Base-by-base conservation (phyloP, 345 rosid species). In the Gossypium thurberi region DNA sequence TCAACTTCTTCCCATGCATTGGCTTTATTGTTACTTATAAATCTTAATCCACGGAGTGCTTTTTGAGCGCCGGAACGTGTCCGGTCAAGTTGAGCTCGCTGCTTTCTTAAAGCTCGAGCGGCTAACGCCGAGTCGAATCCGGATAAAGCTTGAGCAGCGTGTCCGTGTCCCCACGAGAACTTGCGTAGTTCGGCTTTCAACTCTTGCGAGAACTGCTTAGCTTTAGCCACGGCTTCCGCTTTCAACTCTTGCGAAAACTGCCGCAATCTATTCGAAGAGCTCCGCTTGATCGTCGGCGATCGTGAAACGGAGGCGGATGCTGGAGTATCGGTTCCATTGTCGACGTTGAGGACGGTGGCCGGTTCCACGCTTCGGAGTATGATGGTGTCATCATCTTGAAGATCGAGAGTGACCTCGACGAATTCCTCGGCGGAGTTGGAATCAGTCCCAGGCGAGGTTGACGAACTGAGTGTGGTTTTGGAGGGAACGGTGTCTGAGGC, bases 291-390 rank as follows among this genome's bases (percentile, higher is more conserved):
- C 50, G 84, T 79, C 78, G 98, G 87, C n/a, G 99, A 94, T 75
- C 87, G 76, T 20, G 97, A 85, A 10, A 77, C 77, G 26, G 91
- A 84, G 2, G 79, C 69, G 48, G 56, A 46, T 25, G 83, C 75
- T 10, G 70, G 67, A 0, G 74, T 76, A 23, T 80, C 89, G 55
- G 9, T 77, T 18, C 76, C 81, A 23, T 48, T 85, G 18, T 78
- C 86, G 52, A 85, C 70, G 71, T 76, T 78, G 56, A 84, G 62
- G 51, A 68, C 81, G 8, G 85, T 78, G 8, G 91, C 97, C 42
- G 99, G 99, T 88, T 92, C 99, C 23, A 95, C 94, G 81, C 98
- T 91, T 1, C 98, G 88, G 53, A 95, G 91, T 8, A 95, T 74
- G 75, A 95, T 90, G 17, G 98, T 95, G 76, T 95, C 96, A 20